Evolutionary conservation across 306 rosid genomes (phyloP), one percentile per base, ranked within the genome.

Genomic region (Gastrolobium villosum): DNA sequence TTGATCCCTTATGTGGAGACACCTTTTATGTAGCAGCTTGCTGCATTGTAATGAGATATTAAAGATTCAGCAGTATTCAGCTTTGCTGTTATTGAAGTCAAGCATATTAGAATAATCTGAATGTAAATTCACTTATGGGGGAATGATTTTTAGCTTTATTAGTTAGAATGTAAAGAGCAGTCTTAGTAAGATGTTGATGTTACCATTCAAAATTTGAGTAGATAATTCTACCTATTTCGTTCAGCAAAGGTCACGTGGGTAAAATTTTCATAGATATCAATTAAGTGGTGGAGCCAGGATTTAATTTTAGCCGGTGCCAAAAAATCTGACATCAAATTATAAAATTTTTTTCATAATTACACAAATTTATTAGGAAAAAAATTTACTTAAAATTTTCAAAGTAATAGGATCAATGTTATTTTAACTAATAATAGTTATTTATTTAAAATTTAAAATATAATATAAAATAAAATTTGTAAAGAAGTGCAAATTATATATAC

Each of bases 31-130:
- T 50, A 15, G 48, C 75, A 54, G 77, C 73, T 48, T 7, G 8
- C 70, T 28, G 72, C 56, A 53, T 7, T 49, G 61, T 45, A 44
- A 53, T 37, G 62, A 46, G 63, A 67, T 30, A 49, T 72, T 66
- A n/a, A 79, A 48, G 71, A 67, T 77, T 78, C 82, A 61, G 46
- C 70, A 8, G 34, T 39, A 67, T 59, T 81, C 76, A 13, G 44
- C n/a, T 28, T 70, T 30, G 61, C 41, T 73, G 62, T 31, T 34
- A 61, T 66, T 74, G 15, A 62, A 70, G 55, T 73, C 28, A 56
- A 59, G 40, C 68, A 54, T 13, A 69, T 61, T 30, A 61, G 10
- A 68, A 79, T 69, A 84, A 54, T 40, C 53, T 37, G 13, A 50
- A 41, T 43, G 55, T 48, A 77, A 77, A 59, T 44, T 52, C 49